Percentiles rank a stretch among this genome's conserved stretches.
These are phyloP conservation scores for Amauroascus verrucosus DNA, from an alignment of 2,329 filamentous ascomycete species.

Conservation along the genomic window DNA sequence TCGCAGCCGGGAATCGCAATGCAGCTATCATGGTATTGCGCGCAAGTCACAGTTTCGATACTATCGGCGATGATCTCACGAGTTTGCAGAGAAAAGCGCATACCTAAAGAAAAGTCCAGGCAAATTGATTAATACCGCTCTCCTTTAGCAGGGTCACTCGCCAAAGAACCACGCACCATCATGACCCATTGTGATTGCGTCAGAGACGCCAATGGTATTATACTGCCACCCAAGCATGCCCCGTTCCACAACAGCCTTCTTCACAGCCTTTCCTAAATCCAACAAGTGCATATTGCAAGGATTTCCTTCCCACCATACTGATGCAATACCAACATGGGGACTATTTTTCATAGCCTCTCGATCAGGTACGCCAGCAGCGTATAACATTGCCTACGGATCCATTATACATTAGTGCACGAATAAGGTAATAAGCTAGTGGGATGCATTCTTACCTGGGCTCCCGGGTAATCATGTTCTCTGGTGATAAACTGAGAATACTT, in stretches of 20 bases:
- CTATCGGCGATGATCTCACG: constrained; percentile 89
- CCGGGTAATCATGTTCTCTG: constrained; percentile 77
- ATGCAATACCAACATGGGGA: constrained; percentile 81
- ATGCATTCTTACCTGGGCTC: constrained; percentile 57
- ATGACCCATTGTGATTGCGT: constrained; percentile 90
- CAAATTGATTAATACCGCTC: neutral
- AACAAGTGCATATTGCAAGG: constrained; percentile 77
- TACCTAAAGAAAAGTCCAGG: constrained; percentile 49
- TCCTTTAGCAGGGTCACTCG: neutral
- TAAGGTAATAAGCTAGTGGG: neutral
- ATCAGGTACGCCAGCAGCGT: constrained; percentile 79
- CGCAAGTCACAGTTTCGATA: constrained; percentile 86
- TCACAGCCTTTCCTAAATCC: constrained; percentile 78
- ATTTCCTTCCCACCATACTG: constrained; percentile 96
- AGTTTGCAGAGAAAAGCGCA: constrained; percentile 85
- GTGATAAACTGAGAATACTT: constrained; percentile 77
- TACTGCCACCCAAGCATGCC: constrained; percentile 93
- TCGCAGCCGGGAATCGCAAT: constrained; percentile 90
- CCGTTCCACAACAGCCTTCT: constrained; percentile 66
- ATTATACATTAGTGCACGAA: neutral
- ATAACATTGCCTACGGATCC: constrained; percentile 71
- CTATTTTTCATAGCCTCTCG: constrained; percentile 77
- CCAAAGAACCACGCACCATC: constrained; percentile 50
- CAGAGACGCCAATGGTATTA: constrained; percentile 80
- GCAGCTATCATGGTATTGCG: constrained; percentile 85